Base-by-base conservation (phyloP, 306 rosid genomes). In the Cucurbita maxima region DNA sequence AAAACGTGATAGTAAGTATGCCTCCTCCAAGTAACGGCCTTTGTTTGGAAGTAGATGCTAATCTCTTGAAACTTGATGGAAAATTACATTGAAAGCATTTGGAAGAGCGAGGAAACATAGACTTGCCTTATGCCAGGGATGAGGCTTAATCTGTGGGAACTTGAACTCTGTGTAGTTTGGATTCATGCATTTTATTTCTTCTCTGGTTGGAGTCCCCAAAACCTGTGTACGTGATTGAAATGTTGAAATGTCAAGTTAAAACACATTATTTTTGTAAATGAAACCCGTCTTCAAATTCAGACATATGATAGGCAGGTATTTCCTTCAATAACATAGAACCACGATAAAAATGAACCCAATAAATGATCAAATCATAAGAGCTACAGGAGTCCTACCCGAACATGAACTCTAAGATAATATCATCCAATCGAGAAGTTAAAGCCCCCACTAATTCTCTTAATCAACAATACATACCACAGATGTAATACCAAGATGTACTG, bases 111-210 rank as follows among this genome's bases (percentile, higher is more conserved):
- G 56, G 40, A 73, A 37, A 52, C 30, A 55, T 72, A 40, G 58
- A 56, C 72, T 67, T 56, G 89, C 98, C 95, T 94, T 94, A 81
- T 94, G 98, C 98, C 98, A 94, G 8, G 98, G 98, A 82, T 94
- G 98, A 78, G 98, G 98, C 84, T 94, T 90, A 80, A 94, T 94
- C 91, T 94, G 98, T 3, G 98, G 98, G 85, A 94, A 94, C 79
- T 94, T 94, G 75, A 90, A 94, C 72, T 94, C 98, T 1, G 97
- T 94, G 77, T 94, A 94, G 78, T 94, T 94, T 76, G 98, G 98
- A 82, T 94, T 94, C 98, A 94, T 94, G 87, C 98, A 94, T 84
- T 94, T 94, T 81, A 94, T 94, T 96, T 94, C 98, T 80, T 94
- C 98, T 77, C 98, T 90, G 19, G 97, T 94, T 53, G 98, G 98